phyloP scores from a whole-genome alignment of 139 green algal genomes.

The Chlorella sp. region DNA sequence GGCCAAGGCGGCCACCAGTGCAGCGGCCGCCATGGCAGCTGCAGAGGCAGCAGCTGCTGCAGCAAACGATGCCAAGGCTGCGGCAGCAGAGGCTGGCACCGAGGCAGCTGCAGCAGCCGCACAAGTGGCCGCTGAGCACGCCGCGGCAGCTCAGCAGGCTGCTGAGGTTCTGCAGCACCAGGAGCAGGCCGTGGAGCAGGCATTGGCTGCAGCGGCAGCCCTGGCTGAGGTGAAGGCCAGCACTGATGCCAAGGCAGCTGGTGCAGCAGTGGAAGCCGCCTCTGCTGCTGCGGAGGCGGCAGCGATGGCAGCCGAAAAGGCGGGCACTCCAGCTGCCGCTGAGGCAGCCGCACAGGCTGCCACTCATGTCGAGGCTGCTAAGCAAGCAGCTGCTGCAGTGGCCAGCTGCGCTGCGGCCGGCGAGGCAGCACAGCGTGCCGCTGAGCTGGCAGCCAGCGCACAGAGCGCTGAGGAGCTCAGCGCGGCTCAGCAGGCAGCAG shows the following conservation, averaged over 20 bases:
- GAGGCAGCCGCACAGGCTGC: slow-evolving; percentile 7
- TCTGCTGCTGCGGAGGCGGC: neutral
- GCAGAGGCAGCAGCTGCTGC: neutral
- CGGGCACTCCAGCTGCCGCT: neutral
- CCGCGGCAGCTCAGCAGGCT: neutral
- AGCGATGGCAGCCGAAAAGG: neutral
- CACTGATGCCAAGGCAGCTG: neutral
- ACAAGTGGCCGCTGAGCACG: neutral
- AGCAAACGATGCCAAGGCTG: neutral
- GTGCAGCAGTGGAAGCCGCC: neutral
- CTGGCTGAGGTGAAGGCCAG: neutral
- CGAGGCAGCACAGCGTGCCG: neutral
- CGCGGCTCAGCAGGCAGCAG: neutral
- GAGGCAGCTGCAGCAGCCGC: neutral
- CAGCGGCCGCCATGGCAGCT: neutral
- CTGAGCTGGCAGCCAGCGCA: neutral
- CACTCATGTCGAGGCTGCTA: neutral
- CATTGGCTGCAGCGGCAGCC: neutral
- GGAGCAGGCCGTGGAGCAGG: neutral
- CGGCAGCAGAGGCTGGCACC: neutral
- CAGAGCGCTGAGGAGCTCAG: neutral
- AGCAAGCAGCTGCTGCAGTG: neutral
- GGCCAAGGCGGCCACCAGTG: neutral
- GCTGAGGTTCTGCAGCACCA: neutral
- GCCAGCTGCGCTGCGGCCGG: neutral